phyloP scores from a whole-genome alignment of 2,329 filamentous ascomycete genomes.

The Phialocephala sp. region DNA sequence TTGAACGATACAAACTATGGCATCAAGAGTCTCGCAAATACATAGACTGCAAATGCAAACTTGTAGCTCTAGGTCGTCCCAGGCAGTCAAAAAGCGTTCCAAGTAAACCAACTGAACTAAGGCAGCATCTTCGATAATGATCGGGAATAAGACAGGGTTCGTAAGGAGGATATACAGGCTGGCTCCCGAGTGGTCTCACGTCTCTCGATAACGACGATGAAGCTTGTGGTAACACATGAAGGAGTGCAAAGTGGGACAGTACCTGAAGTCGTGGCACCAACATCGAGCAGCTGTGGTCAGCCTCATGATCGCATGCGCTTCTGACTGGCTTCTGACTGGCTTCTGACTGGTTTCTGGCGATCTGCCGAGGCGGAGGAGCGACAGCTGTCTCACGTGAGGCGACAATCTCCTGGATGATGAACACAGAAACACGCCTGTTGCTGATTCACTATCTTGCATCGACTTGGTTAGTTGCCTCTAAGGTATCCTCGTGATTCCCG shows the following conservation, averaged over 20 bases:
- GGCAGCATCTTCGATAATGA: too few relatives aligned
- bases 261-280: conserved; percentile 7
- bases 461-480: neutral
- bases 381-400: neutral
- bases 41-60: neutral
- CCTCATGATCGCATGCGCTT: conserved; percentile 5
- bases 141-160: too few relatives aligned
- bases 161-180: too few relatives aligned
- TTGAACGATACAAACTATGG: too few relatives aligned
- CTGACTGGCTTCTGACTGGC: neutral
- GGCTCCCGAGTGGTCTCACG: neutral
- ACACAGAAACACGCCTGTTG: neutral
- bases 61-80: neutral
- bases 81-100: too few relatives aligned
- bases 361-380: conserved; percentile 3
- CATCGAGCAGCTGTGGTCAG: neutral
- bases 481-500: neutral
- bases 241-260: neutral
- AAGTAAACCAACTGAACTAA: too few relatives aligned
- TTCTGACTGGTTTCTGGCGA: too few relatives aligned
- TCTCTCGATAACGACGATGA: neutral
- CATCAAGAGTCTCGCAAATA: too few relatives aligned
- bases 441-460: conserved; percentile 2
- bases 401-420: neutral
- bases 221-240: neutral